Conservation (phyloP, 2,329 filamentous ascomycete genomes). For the Cercospora zeina region DNA sequence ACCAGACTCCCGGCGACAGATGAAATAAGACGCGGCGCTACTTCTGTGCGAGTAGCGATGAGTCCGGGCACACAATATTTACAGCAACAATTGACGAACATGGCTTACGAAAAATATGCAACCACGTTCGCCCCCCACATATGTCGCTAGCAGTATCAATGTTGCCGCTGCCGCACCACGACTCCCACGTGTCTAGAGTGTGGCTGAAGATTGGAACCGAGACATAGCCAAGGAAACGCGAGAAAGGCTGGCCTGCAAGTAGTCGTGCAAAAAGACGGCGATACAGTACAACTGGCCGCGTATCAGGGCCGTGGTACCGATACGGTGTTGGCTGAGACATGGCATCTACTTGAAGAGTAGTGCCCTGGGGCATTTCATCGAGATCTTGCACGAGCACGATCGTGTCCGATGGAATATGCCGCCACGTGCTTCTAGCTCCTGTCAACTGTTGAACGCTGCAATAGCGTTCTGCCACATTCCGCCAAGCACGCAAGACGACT, state of each 20-base stretch:
- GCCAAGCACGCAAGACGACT: background rate
- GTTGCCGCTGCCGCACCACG: background rate
- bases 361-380: slow-evolving; percentile 1
- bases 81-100: background rate
- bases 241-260: background rate
- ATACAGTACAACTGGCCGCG: background rate
- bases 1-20: too few relatives aligned
- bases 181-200: background rate
- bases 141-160: background rate
- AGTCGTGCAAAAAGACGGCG: background rate
- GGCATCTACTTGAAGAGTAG: background rate
- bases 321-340: background rate
- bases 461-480: background rate
- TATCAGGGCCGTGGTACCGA: background rate
- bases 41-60: background rate
- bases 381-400: background rate
- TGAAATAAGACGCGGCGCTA: too few relatives aligned
- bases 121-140: background rate
- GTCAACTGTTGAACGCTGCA: background rate
- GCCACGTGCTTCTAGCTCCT: background rate
- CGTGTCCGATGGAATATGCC: background rate
- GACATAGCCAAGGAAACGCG: background rate
- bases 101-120: background rate
- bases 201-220: background rate
- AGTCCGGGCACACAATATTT: background rate